A percentile compares a stretch with the other conserved stretches of the same genome.
Conservation (phyloP, 2,329 filamentous ascomycete genomes). For the Colletotrichum lini region DNA sequence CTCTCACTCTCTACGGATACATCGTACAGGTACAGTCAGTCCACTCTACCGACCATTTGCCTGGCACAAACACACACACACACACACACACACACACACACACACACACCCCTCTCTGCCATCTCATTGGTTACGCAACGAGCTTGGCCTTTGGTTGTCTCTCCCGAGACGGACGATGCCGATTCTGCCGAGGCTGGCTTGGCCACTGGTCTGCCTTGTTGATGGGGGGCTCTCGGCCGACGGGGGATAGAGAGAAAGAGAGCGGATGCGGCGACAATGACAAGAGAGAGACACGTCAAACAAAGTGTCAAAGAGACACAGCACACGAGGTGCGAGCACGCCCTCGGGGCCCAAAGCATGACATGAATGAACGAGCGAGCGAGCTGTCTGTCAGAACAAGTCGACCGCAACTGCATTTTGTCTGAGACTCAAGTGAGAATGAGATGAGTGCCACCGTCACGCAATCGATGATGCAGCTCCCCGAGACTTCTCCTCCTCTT, state of each 20-base stretch:
- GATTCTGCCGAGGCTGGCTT: constrained; percentile 30
- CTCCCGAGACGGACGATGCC: constrained; percentile 21
- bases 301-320: not conserved
- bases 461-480: constrained; percentile 34
- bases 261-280: constrained; percentile 8
- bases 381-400: not conserved
- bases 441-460: constrained; percentile 31
- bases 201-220: not conserved
- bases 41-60: too few species aligned
- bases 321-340: not conserved
- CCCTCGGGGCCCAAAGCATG: not conserved
- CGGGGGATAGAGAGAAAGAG: not conserved
- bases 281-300: constrained; percentile 1
- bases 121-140: constrained; percentile 27
- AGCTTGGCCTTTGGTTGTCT: constrained; percentile 8
- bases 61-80: not conserved
- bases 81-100: not conserved
- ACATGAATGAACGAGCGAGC: too few species aligned
- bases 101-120: not conserved
- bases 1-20: not conserved
- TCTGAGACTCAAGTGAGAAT: constrained; percentile 16
- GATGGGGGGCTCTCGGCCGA: not conserved
- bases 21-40: too few species aligned
- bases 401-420: not conserved
- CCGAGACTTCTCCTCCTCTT: constrained; percentile 4